Evolutionary conservation across 2,329 filamentous ascomycete species (phyloP), one percentile per base, ranked within the genome.

Genomic region (Fusarium domesticum): DNA sequence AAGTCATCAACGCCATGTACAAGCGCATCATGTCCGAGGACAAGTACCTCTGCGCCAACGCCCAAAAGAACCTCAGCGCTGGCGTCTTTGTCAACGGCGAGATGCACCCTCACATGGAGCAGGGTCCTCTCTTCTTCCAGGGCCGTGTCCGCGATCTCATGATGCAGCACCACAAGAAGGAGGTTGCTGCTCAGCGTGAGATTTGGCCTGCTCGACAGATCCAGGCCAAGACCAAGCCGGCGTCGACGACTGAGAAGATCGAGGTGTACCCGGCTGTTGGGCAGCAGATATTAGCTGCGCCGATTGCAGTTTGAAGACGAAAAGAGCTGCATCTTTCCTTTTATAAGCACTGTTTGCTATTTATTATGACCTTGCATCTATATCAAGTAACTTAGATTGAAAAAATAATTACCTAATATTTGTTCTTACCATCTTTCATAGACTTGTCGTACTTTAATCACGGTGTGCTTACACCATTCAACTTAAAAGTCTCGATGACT

Each of bases 11-110:
- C 61, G 64, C 76, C 35, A 77, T 84, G 55, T 84, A 83, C 69
- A 80, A 79, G 64, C 75, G 77, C 31, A 74, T 85, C 62, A 78
- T 84, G 76, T 71, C 72, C 2, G 81, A 85, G 62, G 81, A 85
- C 67, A 84, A 84, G 58, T 70, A 75, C 7, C 74, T 85, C 18
- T 84, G 81, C 66, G 68, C 73, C 53, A 72, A 71, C 11, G 74
- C 78, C 2, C 81, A 84, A 58, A 72, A 70, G 61, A 84, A 85
- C 61, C 70, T 84, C 54, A 77, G 80, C 59, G 71, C 76, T 0
- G 79, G 80, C 6, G 71, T 83, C 39, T 84, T 83, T 47, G 66
- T 81, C 59, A 83, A 79, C 56, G 81, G 81, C 40, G 75, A 83
- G 59, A 67, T 84, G 62, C 81, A 85, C 59, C 80, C 81, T 0